Evolutionary conservation across 768 basidiomycete genomes (phyloP), one percentile per base, ranked within the genome.

Genomic region (Tylopilus plumbeoviolaceoides): DNA sequence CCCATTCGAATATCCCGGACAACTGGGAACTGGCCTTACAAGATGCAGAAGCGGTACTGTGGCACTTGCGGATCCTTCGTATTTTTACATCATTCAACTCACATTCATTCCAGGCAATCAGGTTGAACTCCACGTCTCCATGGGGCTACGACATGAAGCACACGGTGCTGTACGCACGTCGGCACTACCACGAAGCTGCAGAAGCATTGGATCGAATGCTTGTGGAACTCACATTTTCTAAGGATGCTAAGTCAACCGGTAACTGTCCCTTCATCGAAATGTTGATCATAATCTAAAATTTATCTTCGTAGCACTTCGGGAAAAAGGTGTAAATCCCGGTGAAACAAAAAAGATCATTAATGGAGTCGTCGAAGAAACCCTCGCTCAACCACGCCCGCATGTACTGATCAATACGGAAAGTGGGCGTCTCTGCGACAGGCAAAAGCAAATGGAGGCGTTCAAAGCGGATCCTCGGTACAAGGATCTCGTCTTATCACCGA

Each of bases 71-170:
- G 11, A 4, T 43, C 8, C 15, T 5, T 30, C 9, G 30, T 0
- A 4, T 28, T 5, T 23, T 23, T 23, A 12, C 20, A 4, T 47
- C 23, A 43, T 15, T 18, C 1, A 20, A 33, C 27, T 3, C 14
- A n/a, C 5, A 9, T 23, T 15, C 28, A 14, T 49, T 17, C 8
- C 17, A 62, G 61, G 62, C 62, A 11, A 44, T 63, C 40, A 36
- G 2, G 35, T 25, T 63, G 1, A 46, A 63, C 31, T 14, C 42
- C 18, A 53, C 4, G 0, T 60, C 61, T 3, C 61, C 57, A 4
- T 51, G 57, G 58, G 61, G 61, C 9, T 47, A 63, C 10, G 50
- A 63, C 20, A 48, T 40, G 44, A 58, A n/a, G 25, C 53, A 63
- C 18, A 27, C 3, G 7, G 62, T 50, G 14, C 15, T 60, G 17